These are phyloP conservation scores for Magnusiomyces magnusii DNA, from an alignment of 1,139 yeast genomes.

Conservation along the genomic window DNA sequence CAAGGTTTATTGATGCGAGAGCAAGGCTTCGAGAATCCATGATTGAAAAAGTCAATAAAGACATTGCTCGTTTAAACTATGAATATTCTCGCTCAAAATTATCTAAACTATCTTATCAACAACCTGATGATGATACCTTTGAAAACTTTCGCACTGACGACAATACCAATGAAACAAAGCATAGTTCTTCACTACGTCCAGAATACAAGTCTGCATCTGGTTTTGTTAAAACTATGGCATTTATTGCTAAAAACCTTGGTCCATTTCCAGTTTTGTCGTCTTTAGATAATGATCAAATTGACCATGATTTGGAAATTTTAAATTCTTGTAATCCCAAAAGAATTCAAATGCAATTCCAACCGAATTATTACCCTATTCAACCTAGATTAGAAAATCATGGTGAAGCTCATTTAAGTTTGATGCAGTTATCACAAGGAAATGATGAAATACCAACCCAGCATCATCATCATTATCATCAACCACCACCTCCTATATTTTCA, in stretches of 20 bases:
- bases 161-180: background rate
- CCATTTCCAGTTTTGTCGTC: background rate
- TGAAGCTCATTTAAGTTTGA: background rate
- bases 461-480: background rate
- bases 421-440: background rate
- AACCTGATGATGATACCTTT: background rate
- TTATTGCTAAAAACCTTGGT: background rate
- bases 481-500: too few relatives aligned
- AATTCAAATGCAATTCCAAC: background rate
- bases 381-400: background rate
- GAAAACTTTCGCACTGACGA: background rate
- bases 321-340: background rate
- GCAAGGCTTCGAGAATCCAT: conserved; percentile 1
- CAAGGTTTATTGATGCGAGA: background rate
- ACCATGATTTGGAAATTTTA: background rate
- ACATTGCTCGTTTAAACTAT: background rate
- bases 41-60: background rate
- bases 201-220: background rate
- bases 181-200: too few relatives aligned
- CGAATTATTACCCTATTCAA: background rate
- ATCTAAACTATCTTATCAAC: background rate
- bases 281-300: background rate
- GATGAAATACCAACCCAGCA: background rate
- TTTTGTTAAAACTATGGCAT: background rate
- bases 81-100: conserved; percentile 2